Evolutionary conservation across 345 rosid genomes (phyloP).

Genomic region (Rhodamnia rubescens): DNA sequence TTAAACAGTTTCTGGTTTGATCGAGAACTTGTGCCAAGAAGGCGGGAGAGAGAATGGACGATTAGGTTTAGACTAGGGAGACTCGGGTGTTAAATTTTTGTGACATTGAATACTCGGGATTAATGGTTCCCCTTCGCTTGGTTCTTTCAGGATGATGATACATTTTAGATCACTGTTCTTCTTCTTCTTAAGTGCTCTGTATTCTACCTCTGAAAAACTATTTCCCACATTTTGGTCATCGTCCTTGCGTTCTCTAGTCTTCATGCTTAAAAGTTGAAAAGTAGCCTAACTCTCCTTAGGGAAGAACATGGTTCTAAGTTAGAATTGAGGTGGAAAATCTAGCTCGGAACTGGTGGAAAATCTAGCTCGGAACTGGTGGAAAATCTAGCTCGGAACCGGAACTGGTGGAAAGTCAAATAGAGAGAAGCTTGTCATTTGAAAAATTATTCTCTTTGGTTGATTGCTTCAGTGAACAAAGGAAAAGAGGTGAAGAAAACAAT

Average conservation of each 20-base stretch:
- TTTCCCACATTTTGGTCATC: background rate
- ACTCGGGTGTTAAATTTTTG: background rate
- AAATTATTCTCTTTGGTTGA: too few species aligned
- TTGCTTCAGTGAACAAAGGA: too few species aligned
- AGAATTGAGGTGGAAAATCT: too few species aligned
- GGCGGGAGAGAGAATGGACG: background rate
- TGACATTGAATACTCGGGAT: background rate
- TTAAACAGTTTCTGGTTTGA: slow-evolving; percentile 6
- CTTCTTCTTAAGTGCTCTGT: background rate
- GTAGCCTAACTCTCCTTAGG: background rate
- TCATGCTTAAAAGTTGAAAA: background rate
- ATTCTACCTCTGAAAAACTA: background rate
- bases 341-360: too few species aligned
- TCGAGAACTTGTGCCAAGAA: background rate
- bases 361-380: too few species aligned
- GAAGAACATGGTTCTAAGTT: too few species aligned
- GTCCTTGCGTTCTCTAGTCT: background rate
- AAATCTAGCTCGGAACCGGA: too few species aligned
- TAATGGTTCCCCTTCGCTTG: background rate
- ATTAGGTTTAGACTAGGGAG: background rate
- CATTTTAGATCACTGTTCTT: background rate
- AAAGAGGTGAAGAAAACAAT: too few species aligned
- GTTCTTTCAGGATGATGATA: background rate
- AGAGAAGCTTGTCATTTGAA: too few species aligned
- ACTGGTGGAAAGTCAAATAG: too few species aligned